These are phyloP conservation scores for Prorocentrum cordatum DNA, from an alignment of 169 alveolate genomes.

Conservation along the genomic window DNA sequence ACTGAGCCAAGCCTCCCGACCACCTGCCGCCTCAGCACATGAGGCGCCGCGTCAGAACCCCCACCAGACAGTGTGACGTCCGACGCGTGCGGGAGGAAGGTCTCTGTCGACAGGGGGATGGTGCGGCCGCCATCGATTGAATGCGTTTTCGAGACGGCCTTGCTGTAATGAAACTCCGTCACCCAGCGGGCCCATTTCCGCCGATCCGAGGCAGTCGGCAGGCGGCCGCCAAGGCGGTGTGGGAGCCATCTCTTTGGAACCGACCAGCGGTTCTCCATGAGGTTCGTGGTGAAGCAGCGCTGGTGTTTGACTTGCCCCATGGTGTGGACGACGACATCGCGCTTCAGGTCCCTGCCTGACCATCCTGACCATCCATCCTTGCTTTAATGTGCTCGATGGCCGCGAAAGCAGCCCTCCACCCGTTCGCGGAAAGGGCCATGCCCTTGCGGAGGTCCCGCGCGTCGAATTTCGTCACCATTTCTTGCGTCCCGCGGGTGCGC, in stretches of 20 bases:
- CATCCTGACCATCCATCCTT: neutral
- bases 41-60: no score
- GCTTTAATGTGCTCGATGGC: neutral
- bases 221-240: neutral
- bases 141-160: no score
- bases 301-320: neutral
- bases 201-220: neutral
- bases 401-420: neutral
- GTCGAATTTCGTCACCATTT: neutral
- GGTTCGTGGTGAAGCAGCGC: neutral
- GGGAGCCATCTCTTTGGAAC: neutral
- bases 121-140: no score
- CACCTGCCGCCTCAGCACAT: no score
- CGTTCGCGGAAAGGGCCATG: neutral
- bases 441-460: neutral
- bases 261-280: neutral
- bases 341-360: neutral
- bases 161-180: no score
- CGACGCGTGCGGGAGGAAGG: no score
- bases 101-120: no score
- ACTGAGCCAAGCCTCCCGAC: no score
- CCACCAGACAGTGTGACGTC: no score
- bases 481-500: neutral
- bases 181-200: no score
- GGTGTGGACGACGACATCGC: neutral